Evolutionary conservation across 495 filamentous ascomycete species (phyloP), one percentile per base, ranked within the genome.

Genomic region (Bathelium albidoporum): DNA sequence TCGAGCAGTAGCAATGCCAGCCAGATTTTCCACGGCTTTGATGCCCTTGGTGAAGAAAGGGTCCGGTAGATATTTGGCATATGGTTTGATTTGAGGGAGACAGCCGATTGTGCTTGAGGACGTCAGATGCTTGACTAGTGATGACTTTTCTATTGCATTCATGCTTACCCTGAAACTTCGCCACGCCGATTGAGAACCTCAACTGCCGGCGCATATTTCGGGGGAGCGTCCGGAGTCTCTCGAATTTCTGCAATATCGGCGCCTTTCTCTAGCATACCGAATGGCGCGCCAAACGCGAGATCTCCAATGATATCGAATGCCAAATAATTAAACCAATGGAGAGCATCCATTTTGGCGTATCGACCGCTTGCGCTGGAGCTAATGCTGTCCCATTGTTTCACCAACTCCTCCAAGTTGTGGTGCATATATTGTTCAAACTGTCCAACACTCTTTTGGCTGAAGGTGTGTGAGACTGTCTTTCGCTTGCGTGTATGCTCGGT

Each of bases 251-350:
- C 83, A 43, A 85, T 77, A 67, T 87, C 85, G 61, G 80, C 79
- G 32, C 85, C 85, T 26, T 81, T 76, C 41, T 81, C 77, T 7
- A 89, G 73, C 86, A 78, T 78, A 1, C 76, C 76, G 58, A 78
- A 78, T 4, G 76, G 76, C 1, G 69, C 68, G 0, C 76, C 76
- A 59, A 78, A 78, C 11, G 75, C 75, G 64, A 89, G 76, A 69
- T 90, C 87, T 4, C 90, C 91, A 66, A 96, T 96, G 61, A 94
- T 89, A 68, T 96, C 91, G 67, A 96, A 96, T 45, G 91, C 91
- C 11, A 95, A 81, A 73, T 88, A 95, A 76, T 96, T 96, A 82
- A 93, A 94, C 91, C 91, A 96, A 71, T 91, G 82, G 31, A 96
- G 80, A 58, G 85, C 88, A 70, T 95, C 90, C 53, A 95, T 74